Conservation (phyloP, 129 eudicot species). For the Ambrosia trifida region DNA sequence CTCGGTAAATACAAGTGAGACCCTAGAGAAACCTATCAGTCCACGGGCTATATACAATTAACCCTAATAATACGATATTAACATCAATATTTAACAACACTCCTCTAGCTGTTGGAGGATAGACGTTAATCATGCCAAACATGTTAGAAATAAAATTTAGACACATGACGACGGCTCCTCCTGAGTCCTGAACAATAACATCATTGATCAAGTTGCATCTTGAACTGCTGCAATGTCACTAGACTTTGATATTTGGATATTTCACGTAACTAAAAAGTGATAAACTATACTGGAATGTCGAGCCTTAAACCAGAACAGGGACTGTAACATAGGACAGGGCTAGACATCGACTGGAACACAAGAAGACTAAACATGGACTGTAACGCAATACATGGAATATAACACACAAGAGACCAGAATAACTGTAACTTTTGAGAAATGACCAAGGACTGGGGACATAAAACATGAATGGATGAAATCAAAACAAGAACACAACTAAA, state of each 20-base stretch:
- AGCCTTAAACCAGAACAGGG: neutral
- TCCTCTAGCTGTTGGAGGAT: neutral
- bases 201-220: neutral
- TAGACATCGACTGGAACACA: too few species aligned
- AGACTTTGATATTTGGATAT: neutral
- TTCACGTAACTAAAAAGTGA: neutral
- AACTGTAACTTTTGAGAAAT: too few species aligned
- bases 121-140: neutral
- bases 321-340: too few species aligned
- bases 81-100: neutral
- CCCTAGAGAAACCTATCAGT: neutral
- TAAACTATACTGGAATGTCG: too few species aligned
- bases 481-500: neutral
- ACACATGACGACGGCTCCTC: neutral
- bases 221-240: neutral
- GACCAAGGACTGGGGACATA: too few species aligned
- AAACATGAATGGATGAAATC: neutral
- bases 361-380: too few species aligned
- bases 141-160: neutral
- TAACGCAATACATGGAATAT: too few species aligned
- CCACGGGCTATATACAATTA: neutral
- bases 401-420: too few species aligned
- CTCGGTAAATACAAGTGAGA: neutral
- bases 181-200: neutral
- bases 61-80: neutral